phyloP scores from a whole-genome alignment of 345 rosid genomes.

The Citrus cavaleriei region DNA sequence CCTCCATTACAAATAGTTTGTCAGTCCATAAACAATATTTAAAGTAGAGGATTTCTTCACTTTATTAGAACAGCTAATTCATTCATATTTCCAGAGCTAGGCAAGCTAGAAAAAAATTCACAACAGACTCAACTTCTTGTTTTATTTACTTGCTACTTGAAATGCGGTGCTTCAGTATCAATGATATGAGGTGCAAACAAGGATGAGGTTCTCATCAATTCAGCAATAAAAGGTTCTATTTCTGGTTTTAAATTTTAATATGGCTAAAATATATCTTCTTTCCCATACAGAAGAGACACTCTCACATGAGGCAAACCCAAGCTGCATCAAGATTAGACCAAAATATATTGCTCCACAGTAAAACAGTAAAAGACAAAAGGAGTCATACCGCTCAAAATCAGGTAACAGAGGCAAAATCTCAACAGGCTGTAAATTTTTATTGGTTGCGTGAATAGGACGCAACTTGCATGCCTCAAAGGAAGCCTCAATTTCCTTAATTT shows the following conservation, averaged over 20 bases:
- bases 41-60: not conserved
- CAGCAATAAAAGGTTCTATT: not conserved
- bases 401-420: conserved; percentile 85
- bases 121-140: not conserved
- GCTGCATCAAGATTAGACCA: not conserved
- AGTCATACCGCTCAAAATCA: conserved; percentile 75
- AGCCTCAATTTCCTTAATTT: conserved; percentile 88
- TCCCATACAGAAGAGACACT: not conserved
- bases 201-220: not conserved
- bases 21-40: not conserved
- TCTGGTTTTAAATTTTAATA: not conserved
- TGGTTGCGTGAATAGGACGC: conserved; percentile 81
- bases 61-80: not conserved
- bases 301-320: not conserved
- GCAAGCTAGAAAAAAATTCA: not conserved
- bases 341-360: not conserved
- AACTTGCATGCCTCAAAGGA: conserved; percentile 81
- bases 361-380: conserved; percentile 19
- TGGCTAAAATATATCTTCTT: not conserved
- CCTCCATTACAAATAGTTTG: not conserved
- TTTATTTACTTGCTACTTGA: not conserved
- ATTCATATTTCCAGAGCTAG: not conserved
- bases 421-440: conserved; percentile 66
- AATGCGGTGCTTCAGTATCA: not conserved
- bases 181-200: not conserved